Conservation (phyloP, 345 rosid genomes). For the Fremontodendron californicum region DNA sequence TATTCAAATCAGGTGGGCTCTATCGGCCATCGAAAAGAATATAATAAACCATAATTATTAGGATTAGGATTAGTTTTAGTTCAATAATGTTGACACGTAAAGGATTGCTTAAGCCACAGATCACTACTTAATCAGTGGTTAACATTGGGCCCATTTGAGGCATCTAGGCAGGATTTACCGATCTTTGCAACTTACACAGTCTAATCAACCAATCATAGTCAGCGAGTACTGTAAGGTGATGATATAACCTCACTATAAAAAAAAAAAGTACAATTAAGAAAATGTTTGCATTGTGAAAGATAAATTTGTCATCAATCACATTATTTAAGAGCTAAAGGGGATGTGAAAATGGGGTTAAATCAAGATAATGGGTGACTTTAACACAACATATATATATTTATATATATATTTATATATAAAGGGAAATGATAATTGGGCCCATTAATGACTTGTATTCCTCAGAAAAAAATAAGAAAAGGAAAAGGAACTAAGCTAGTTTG, state of each 20-base stretch:
- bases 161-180: neutral
- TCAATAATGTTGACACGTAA: neutral
- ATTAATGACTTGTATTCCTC: slow-evolving; percentile 20
- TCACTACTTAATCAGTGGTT: neutral
- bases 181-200: slow-evolving; percentile 2
- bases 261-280: neutral
- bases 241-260: slow-evolving; percentile 6
- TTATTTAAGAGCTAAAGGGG: neutral
- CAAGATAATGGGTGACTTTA: slow-evolving; percentile 20
- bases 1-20: slow-evolving; percentile 8
- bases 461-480: neutral
- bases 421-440: slow-evolving; percentile 26
- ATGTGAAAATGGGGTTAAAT: slow-evolving; percentile 18
- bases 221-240: slow-evolving; percentile 6
- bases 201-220: slow-evolving; percentile 16
- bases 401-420: too few species aligned
- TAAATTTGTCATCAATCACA: neutral
- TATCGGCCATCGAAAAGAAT: neutral
- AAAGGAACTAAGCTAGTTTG: slow-evolving; percentile 1
- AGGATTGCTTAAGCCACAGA: neutral
- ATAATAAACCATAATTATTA: too few species aligned
- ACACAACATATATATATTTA: slow-evolving; percentile 7
- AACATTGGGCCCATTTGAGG: neutral
- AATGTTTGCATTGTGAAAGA: neutral
- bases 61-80: neutral